Percentiles rank a stretch among this genome's conserved stretches.
These are phyloP conservation scores for Anisodus tanguticus DNA, from an alignment of 257 asterid species.

Conservation along the genomic window DNA sequence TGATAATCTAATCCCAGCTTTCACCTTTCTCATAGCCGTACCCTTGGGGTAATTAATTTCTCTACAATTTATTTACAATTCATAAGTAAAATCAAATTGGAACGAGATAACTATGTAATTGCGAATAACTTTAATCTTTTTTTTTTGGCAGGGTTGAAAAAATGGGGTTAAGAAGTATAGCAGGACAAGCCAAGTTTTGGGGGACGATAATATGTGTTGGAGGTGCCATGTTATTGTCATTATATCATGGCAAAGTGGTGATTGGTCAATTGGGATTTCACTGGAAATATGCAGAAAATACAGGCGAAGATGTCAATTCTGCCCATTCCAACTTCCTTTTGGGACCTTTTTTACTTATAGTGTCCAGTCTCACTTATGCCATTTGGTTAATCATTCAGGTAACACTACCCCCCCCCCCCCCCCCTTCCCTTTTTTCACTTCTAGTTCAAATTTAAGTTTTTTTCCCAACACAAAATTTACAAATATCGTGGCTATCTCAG, in stretches of 20 bases:
- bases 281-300: constrained; percentile 61
- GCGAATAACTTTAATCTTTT: neutral
- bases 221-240: constrained; percentile 73
- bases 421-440: neutral
- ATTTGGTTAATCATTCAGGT: constrained; percentile 82
- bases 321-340: constrained; percentile 49
- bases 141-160: constrained; percentile 55
- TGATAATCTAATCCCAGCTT: constrained; percentile 73
- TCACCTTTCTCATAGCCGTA: constrained; percentile 75
- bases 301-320: constrained; percentile 23
- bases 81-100: neutral
- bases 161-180: constrained; percentile 54
- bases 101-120: neutral
- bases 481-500: too few species aligned
- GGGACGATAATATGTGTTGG: constrained; percentile 82
- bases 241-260: constrained; percentile 61
- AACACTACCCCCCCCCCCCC: neutral
- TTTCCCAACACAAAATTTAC: too few species aligned
- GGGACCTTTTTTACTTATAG: constrained; percentile 72
- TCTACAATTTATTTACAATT: neutral
- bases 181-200: constrained; percentile 67
- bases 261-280: constrained; percentile 64
- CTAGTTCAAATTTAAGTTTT: neutral
- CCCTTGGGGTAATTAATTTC: constrained; percentile 62
- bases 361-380: constrained; percentile 80